A percentile compares a stretch with the other conserved stretches of the same genome.
Conservation (phyloP, 2,329 filamentous ascomycete genomes). For the Leptosphaerulina australis region DNA sequence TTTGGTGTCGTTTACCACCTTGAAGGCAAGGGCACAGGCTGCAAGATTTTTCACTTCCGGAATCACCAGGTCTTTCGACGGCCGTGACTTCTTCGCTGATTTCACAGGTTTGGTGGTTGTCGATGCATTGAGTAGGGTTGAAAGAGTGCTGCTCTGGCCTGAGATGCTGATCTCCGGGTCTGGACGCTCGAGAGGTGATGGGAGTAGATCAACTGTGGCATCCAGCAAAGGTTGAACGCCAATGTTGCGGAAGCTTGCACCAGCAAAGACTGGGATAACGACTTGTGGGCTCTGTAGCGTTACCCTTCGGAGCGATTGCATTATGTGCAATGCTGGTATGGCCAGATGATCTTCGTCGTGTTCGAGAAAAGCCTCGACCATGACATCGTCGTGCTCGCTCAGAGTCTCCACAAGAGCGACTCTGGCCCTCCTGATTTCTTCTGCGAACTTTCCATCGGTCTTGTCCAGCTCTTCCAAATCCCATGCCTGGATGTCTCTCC, state of each 20-base stretch:
- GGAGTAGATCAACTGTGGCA: slow-evolving; percentile 84
- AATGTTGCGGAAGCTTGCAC: slow-evolving; percentile 91
- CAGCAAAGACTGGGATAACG: slow-evolving; percentile 87
- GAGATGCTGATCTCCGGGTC: slow-evolving; percentile 78
- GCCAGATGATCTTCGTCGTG: slow-evolving; percentile 72
- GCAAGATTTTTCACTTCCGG: slow-evolving; percentile 65
- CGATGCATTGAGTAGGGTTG: slow-evolving; percentile 51
- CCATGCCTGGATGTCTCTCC: slow-evolving; percentile 64
- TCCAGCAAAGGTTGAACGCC: slow-evolving; percentile 92
- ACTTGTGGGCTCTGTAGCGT: slow-evolving; percentile 70
- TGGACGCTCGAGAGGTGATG: slow-evolving; percentile 78
- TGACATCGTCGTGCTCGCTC: slow-evolving; percentile 84
- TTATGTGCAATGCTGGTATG: slow-evolving; percentile 70
- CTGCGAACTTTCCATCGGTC: slow-evolving; percentile 58
- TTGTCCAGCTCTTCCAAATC: slow-evolving; percentile 60
- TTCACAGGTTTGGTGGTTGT: slow-evolving; percentile 26
- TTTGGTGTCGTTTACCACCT: slow-evolving; percentile 86
- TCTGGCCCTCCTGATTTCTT: slow-evolving; percentile 77
- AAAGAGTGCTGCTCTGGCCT: slow-evolving; percentile 60
- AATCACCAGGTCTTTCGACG: slow-evolving; percentile 23
- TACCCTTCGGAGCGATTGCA: slow-evolving; percentile 73
- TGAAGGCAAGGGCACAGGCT: slow-evolving; percentile 78
- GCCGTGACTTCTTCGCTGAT: slow-evolving; percentile 24
- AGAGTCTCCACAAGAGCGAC: slow-evolving; percentile 79
- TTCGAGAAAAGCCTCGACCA: slow-evolving; percentile 85